Conservation (phyloP, 2,329 filamentous ascomycete genomes). For the Trichoderma sp. region DNA sequence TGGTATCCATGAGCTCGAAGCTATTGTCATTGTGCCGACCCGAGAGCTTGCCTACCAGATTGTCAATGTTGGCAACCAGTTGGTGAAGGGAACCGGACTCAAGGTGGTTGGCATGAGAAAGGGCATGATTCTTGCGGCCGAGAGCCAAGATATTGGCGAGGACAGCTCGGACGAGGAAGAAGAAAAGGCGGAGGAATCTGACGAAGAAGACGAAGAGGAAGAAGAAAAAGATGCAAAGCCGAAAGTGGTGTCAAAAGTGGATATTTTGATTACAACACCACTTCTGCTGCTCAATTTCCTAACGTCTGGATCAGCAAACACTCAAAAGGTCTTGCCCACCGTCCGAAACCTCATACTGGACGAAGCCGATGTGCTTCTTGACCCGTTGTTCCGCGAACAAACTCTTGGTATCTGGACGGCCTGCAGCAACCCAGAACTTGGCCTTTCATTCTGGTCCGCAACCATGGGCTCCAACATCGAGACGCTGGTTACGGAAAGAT, state of each 20-base stretch:
- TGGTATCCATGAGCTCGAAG: slow-evolving; percentile 52
- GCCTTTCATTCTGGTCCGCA: slow-evolving; percentile 86
- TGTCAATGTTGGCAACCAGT: slow-evolving; percentile 79
- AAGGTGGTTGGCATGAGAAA: slow-evolving; percentile 81
- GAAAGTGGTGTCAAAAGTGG: slow-evolving; percentile 34
- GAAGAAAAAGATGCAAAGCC: slow-evolving; percentile 27
- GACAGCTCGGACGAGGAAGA: slow-evolving; percentile 41
- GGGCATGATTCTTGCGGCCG: slow-evolving; percentile 66
- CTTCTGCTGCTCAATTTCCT: slow-evolving; percentile 74
- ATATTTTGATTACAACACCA: slow-evolving; percentile 43
- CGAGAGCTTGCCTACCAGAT: slow-evolving; percentile 78
- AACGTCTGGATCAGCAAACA: slow-evolving; percentile 41
- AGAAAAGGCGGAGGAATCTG: slow-evolving; percentile 36
- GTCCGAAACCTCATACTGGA: slow-evolving; percentile 79
- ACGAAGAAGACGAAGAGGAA: slow-evolving; percentile 26
- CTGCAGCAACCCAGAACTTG: slow-evolving; percentile 67
- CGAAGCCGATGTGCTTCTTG: slow-evolving; percentile 91
- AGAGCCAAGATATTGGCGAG: slow-evolving; percentile 37
- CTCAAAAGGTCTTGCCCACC: slow-evolving; percentile 55
- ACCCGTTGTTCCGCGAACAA: slow-evolving; percentile 85
- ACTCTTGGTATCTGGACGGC: slow-evolving; percentile 81
- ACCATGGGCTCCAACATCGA: slow-evolving; percentile 96
- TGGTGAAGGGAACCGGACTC: slow-evolving; percentile 72
- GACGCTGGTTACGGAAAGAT: slow-evolving; percentile 66
- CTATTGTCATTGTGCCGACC: slow-evolving; percentile 73